Evolutionary conservation across 2,329 filamentous ascomycete species (phyloP), one percentile per base, ranked within the genome.

Genomic region (Xylariaceae sp.): DNA sequence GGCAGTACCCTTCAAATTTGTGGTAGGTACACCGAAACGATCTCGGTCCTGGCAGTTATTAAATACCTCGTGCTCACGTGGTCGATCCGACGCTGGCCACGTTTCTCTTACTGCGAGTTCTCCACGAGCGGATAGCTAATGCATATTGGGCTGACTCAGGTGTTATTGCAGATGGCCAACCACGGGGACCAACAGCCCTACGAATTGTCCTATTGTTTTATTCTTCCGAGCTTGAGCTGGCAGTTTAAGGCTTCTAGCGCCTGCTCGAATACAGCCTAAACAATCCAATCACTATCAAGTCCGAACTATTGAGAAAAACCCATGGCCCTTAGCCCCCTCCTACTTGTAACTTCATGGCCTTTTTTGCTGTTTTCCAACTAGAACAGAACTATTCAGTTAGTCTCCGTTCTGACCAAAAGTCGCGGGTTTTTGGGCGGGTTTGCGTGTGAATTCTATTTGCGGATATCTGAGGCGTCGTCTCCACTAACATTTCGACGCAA

Each of bases 31-130:
- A n/a, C n/a, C n/a, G n/a, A n/a, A n/a, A n/a, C n/a, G n/a, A n/a
- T n/a, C n/a, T n/a, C n/a, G n/a, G n/a, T n/a, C n/a, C n/a, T n/a
- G n/a, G n/a, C n/a, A n/a, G n/a, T 37, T 23, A 7, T 40, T 47
- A 37, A 12, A 47, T 36, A 39, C 39, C 33, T 56, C 56, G 28
- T n/a, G 52, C 57, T 60, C 57, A 56, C 56, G 57, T 60, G 57
- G 53, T 40, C 33, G 53, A 53, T 29, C 53, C 29, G 44, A 48
- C 44, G 57, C 48, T 53, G 57, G 48, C 57, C 57, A 60, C 57
- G 58, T 58, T 60, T 50, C 26, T 41, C 17, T 23, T 31, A 36
- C 53, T 39, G 24, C 44, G 24, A 41, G 39, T 57, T 53, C 53
- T 51, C 45, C 58, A 39, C 34, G 14, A 43, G 53, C 49, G 49